phyloP scores from a whole-genome alignment of 225 moss, liverwort and hornwort genomes.

The Thuidium tamariscinum region DNA sequence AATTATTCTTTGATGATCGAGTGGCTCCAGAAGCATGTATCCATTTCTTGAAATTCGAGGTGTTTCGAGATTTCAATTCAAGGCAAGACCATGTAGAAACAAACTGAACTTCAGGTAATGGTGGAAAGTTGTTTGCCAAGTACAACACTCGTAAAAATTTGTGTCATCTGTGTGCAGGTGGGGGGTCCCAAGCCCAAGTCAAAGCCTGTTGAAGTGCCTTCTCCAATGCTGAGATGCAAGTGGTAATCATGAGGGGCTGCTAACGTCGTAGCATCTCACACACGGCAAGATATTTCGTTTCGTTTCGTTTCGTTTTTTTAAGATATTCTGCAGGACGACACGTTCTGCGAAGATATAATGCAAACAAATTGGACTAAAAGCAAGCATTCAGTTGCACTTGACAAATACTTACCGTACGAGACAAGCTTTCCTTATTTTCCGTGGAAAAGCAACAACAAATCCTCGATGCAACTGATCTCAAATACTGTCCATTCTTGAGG shows the following conservation, averaged over 20 bases:
- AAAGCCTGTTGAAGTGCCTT: not conserved
- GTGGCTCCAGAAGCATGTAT: not conserved
- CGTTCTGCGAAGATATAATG: not conserved
- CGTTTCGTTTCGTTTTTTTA: too few species aligned
- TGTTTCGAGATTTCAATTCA: not conserved
- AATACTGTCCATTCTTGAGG: not conserved
- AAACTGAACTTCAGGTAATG: too few species aligned
- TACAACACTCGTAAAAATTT: too few species aligned
- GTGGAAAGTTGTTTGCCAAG: not conserved
- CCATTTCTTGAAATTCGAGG: not conserved
- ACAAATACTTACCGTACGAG: too few species aligned
- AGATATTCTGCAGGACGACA: not conserved
- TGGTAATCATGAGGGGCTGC: not conserved
- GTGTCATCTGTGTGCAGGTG: not conserved
- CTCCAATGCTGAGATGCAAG: not conserved
- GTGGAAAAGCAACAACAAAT: not conserved
- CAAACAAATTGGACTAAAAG: not conserved
- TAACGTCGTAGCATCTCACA: not conserved
- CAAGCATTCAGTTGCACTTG: not conserved
- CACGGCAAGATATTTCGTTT: not conserved
- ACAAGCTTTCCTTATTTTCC: not conserved
- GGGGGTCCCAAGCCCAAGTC: not conserved
- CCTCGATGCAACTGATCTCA: not conserved
- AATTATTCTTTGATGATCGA: too few species aligned
- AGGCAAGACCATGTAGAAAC: not conserved